These are phyloP conservation scores for Rubia tinctorum DNA, from an alignment of 305 asterid genomes.

Conservation along the genomic window DNA sequence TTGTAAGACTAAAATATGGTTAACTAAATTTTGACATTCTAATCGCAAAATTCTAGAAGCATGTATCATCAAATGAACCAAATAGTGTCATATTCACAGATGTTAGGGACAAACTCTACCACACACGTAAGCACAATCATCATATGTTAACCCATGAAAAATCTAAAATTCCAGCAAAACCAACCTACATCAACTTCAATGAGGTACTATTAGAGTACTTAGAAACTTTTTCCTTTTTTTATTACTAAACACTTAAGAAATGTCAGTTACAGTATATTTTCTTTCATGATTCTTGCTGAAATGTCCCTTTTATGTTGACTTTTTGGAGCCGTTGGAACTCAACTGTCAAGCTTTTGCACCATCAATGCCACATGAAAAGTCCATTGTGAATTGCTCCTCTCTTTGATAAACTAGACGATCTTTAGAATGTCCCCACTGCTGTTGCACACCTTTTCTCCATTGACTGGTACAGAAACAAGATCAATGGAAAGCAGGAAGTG, in stretches of 20 bases:
- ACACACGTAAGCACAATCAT: slow-evolving; percentile 92
- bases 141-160: slow-evolving; percentile 67
- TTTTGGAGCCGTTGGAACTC: slow-evolving; percentile 54
- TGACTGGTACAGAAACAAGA: slow-evolving; percentile 49
- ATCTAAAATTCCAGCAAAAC: slow-evolving; percentile 85
- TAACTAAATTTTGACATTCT: not conserved
- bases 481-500: slow-evolving; percentile 53
- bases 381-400: slow-evolving; percentile 54
- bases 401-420: slow-evolving; percentile 50
- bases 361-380: slow-evolving; percentile 43
- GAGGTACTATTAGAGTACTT: slow-evolving; percentile 27
- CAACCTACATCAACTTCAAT: slow-evolving; percentile 67
- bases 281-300: not conserved
- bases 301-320: slow-evolving; percentile 24
- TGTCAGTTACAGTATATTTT: not conserved
- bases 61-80: slow-evolving; percentile 77
- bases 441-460: slow-evolving; percentile 52
- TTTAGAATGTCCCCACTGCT: slow-evolving; percentile 53
- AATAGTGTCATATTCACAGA: slow-evolving; percentile 91
- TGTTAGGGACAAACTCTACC: slow-evolving; percentile 84
- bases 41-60: slow-evolving; percentile 80
- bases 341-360: slow-evolving; percentile 52
- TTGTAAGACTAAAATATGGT: not conserved
- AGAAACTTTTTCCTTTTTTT: not conserved
- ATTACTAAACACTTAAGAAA: no score